Evolutionary conservation across 176 grass and related monocot genomes (phyloP), one percentile per base, ranked within the genome.

Genomic region (Otatea glauca): DNA sequence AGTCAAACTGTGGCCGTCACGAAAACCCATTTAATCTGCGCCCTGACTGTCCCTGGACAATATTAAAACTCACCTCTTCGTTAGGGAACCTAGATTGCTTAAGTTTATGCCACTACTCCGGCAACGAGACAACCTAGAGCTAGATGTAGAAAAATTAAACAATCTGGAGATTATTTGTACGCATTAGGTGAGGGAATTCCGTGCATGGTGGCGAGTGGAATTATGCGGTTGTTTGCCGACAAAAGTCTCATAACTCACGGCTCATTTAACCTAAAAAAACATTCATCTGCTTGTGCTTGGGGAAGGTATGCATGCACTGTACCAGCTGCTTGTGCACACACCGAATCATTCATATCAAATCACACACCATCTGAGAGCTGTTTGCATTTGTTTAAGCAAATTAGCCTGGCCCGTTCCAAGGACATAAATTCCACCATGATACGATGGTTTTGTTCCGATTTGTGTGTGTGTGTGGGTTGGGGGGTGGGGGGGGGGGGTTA

Each of bases 371-470:
- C 84, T 79, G 2, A 83, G 54, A 18, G 17, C 61, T 39, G 49
- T 1, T 50, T 8, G 29, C 38, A 58, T 68, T 87, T 75, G 85
- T 87, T 75, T 91, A 91, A 84, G 51, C 13, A 35, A 60, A 50
- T 70, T 68, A 51, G 6, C 65, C 41, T 1, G 77, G 49, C 42
- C 37, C 54, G 75, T 80, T 53, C 61, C 74, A 43, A 55, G 75
- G 89, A 91, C 89, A 91, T 91, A 87, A 87, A 91, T 91, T 90
- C 89, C 89, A 80, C 6, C 85, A 87, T 74, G 89, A 75, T 83
- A 80, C 79, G 84, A 83, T 72, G 68, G 75, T 87, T 90, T 82
- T 41, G 86, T 76, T 77, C 47, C 78, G 72, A 63, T 82, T 61
- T 24, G 47, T 7, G 21, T 0, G 5, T 29, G n/a, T n/a, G n/a